Conservation (phyloP, 257 asterid genomes). For the Solanum appendiculatum region DNA sequence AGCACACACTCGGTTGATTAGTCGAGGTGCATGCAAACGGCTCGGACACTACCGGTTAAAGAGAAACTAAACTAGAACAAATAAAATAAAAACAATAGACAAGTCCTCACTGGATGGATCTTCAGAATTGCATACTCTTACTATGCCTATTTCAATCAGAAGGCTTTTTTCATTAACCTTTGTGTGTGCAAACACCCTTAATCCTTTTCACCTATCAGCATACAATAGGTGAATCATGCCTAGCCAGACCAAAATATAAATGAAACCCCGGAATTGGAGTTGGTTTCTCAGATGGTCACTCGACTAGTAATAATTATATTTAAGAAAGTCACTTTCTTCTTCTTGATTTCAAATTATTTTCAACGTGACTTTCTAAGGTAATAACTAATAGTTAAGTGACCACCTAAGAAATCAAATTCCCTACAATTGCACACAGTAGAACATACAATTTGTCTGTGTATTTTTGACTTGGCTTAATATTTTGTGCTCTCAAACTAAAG, state of each 20-base stretch:
- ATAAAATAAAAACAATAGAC: neutral
- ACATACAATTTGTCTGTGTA: neutral
- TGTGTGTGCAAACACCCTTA: neutral
- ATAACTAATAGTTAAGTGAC: neutral
- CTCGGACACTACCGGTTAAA: neutral
- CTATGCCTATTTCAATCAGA: neutral
- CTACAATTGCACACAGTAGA: neutral
- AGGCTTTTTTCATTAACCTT: neutral
- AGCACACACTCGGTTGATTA: neutral
- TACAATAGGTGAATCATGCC: neutral
- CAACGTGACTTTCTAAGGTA: neutral
- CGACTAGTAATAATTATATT: neutral
- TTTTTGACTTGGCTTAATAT: too few relatives aligned
- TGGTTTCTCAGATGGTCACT: neutral
- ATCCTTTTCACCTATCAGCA: neutral
- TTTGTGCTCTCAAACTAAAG: neutral
- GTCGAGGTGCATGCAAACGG: neutral
- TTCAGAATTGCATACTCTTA: neutral
- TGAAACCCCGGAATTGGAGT: neutral
- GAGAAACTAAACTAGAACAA: neutral
- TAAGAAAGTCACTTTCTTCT: neutral
- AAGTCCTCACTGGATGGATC: neutral
- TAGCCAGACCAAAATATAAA: neutral
- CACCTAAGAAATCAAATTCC: neutral
- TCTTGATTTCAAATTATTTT: neutral